These are phyloP conservation scores for Oleoguttula mirabilis DNA, from an alignment of 495 filamentous ascomycete genomes.

Conservation along the genomic window DNA sequence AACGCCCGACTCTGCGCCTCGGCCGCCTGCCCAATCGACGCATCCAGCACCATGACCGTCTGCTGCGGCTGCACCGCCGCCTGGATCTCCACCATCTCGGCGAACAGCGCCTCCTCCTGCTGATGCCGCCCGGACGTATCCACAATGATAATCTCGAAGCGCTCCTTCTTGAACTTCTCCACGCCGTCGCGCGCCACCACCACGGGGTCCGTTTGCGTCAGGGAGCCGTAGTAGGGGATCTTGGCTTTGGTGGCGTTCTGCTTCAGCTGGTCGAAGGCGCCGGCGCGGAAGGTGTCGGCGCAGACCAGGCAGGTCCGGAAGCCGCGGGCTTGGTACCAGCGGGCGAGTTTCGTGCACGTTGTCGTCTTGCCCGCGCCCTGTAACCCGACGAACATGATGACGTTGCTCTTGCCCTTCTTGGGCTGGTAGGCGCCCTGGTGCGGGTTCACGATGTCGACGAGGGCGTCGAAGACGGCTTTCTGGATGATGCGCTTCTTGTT, in stretches of 20 bases:
- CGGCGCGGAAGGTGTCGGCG: slow-evolving; percentile 95
- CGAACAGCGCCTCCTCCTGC: slow-evolving; percentile 89
- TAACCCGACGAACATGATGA: slow-evolving; percentile 98
- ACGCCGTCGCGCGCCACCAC: slow-evolving; percentile 88
- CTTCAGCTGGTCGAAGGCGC: slow-evolving; percentile 96
- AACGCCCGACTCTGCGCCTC: slow-evolving; percentile 92
- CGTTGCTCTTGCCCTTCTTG: slow-evolving; percentile 88
- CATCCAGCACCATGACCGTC: slow-evolving; percentile 95
- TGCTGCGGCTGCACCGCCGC: slow-evolving; percentile 83
- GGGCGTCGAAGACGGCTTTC: slow-evolving; percentile 93
- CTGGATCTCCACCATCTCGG: slow-evolving; percentile 97
- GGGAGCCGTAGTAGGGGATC: slow-evolving; percentile 93
- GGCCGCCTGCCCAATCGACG: slow-evolving; percentile 89
- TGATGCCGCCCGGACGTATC: slow-evolving; percentile 90
- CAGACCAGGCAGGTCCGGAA: slow-evolving; percentile 94
- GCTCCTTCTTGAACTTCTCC: slow-evolving; percentile 97
- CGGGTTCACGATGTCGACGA: slow-evolving; percentile 89
- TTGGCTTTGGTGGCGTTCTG: slow-evolving; percentile 98
- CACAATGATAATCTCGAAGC: slow-evolving; percentile 96
- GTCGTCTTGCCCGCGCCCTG: slow-evolving; percentile 98
- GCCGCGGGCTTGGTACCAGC: slow-evolving; percentile 87
- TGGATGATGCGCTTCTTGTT: slow-evolving; percentile 99
- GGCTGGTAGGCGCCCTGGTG: slow-evolving; percentile 94
- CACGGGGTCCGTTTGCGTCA: slow-evolving; percentile 92
- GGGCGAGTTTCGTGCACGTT: slow-evolving; percentile 91